Base-by-base conservation (phyloP, 116 monocot genomes). In the Dioscorea cayenensis region DNA sequence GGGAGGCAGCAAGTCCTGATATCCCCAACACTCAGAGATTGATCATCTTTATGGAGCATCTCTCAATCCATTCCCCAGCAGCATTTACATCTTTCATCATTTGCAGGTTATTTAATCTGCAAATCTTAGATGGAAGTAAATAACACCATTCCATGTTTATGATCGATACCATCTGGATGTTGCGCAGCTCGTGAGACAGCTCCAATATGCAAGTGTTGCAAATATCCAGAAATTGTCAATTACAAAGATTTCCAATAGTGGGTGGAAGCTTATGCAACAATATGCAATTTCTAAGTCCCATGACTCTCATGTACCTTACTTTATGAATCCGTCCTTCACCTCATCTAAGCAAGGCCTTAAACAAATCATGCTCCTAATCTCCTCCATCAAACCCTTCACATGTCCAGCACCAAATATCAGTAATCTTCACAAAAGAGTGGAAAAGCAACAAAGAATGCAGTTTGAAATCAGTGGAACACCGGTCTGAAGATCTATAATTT, bases 331-430 rank as follows among this genome's bases (percentile, higher is more conserved):
- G n/a, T n/a, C n/a, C n/a, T n/a, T n/a, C n/a, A n/a, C n/a, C n/a
- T n/a, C n/a, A n/a, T n/a, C n/a, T n/a, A n/a, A n/a, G n/a, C n/a
- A n/a, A n/a, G n/a, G n/a, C n/a, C n/a, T 68, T 35, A 72, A 28
- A 49, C 72, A 72, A 19, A 72, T 58, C 67, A 78, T 35, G 11
- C 38, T 60, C 4, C 51, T 59, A 0, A 68, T 67, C 7, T 68
- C 63, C 28, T 43, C 28, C 0, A 61, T 72, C 66, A 78, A 66
- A 29, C 7, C 28, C 2, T 7, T 17, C 1, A 72, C 17, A 20
- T 50, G 12, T 50, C 43, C 5, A 9, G 25, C 28, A 29, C 17
- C 78, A 28, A 19, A 64, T 20, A 3, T 8, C 11, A 21, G 14
- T 1, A 8, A 55, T 28, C 3, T 1, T 49, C 16, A 14, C 25